Conservation (phyloP, 2,329 filamentous ascomycete species). For the Microdochium bolleyi region DNA sequence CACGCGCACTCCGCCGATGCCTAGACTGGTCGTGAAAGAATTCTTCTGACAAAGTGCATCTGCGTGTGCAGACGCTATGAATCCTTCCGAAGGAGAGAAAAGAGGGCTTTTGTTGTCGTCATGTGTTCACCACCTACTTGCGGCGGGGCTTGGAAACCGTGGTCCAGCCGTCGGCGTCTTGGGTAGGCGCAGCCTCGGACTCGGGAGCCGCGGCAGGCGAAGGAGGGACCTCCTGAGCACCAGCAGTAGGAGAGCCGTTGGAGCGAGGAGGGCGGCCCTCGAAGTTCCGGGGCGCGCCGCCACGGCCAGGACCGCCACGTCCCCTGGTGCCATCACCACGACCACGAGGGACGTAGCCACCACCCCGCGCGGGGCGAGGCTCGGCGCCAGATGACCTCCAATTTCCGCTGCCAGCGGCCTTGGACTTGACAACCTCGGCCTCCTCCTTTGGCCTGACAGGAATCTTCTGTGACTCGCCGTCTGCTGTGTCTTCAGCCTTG, state of each 20-base stretch:
- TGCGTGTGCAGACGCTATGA: not conserved
- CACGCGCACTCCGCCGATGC: not conserved
- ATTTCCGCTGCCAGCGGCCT: conserved; percentile 49
- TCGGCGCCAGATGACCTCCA: conserved; percentile 49
- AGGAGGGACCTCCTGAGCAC: conserved; percentile 23
- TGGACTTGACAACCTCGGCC: conserved; percentile 40
- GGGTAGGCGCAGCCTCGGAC: conserved; percentile 25
- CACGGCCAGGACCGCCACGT: conserved; percentile 36
- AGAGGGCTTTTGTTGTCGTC: not conserved
- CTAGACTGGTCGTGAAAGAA: not conserved
- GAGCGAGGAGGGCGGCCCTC: conserved; percentile 37
- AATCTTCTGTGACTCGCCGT: conserved; percentile 29
- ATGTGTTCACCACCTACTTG: conserved; percentile 4
- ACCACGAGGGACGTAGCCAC: conserved; percentile 21
- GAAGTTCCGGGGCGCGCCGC: conserved; percentile 28
- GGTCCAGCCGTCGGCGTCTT: conserved; percentile 58
- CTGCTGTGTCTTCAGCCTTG: conserved; percentile 15
- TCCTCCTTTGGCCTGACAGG: conserved; percentile 33
- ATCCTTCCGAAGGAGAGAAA: not conserved
- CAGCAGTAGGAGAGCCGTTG: conserved; percentile 33
- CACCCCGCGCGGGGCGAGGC: conserved; percentile 25
- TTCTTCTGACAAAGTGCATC: not conserved
- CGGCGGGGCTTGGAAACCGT: conserved; percentile 42
- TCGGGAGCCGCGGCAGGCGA: conserved; percentile 12
- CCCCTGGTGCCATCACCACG: conserved; percentile 19